A percentile compares a stretch with the other conserved stretches of the same genome.
phyloP scores from a whole-genome alignment of 202 grass and related monocot genomes.

The Setaria viridis region DNA sequence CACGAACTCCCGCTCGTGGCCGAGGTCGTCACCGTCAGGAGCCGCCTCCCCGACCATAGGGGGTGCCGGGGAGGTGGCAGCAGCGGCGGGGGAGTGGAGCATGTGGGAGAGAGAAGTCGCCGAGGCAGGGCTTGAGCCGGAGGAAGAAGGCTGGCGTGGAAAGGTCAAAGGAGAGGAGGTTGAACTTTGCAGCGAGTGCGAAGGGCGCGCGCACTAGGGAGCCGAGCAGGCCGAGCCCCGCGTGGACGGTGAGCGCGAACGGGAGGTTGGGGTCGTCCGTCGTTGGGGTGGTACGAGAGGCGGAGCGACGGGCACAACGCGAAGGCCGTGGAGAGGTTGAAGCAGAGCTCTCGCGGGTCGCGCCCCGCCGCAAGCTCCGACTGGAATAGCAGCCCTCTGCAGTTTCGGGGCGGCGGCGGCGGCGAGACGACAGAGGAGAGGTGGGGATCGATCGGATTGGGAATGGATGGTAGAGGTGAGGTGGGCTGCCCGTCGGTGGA shows the following conservation, averaged over 20 bases:
- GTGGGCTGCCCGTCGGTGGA: not conserved
- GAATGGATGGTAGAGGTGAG: not conserved
- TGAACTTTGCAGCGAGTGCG: too few species aligned
- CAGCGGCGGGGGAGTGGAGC: not conserved
- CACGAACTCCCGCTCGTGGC: not conserved
- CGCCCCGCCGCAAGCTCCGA: constrained; percentile 66
- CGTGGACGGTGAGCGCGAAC: constrained; percentile 74
- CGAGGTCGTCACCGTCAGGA: not conserved
- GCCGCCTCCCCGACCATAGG: constrained; percentile 43
- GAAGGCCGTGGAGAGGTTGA: constrained; percentile 81
- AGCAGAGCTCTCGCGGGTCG: constrained; percentile 68
- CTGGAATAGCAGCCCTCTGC: constrained; percentile 69
- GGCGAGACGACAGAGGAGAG: not conserved
- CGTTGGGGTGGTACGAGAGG: constrained; percentile 84
- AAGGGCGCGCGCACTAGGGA: too few species aligned
- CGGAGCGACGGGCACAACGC: constrained; percentile 62
- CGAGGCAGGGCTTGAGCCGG: too few species aligned
- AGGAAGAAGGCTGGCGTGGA: not conserved
- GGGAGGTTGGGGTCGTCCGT: constrained; percentile 40
- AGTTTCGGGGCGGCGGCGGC: constrained; percentile 26
- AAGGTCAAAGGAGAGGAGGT: not conserved
- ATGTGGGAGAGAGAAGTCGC: too few species aligned
- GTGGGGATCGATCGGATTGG: not conserved
- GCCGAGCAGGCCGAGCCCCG: constrained; percentile 18
- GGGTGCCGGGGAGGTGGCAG: not conserved